Evolutionary conservation across 2,329 filamentous ascomycete species (phyloP), one percentile per base, ranked within the genome.

Genomic region (Chrysoporthe cubensis): DNA sequence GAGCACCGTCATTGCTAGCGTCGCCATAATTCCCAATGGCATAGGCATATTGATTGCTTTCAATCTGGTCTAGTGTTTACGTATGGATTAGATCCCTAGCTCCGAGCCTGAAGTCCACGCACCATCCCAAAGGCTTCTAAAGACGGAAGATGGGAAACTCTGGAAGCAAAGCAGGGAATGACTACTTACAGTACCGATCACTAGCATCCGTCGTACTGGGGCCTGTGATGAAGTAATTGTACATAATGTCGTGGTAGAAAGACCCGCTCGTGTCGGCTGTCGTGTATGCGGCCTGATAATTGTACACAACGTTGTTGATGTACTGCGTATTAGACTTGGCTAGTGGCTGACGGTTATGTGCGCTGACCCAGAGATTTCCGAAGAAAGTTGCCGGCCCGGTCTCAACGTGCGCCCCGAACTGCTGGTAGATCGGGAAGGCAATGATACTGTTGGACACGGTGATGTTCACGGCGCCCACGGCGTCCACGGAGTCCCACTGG

Each of bases 381-480:
- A 82, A 80, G 7, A 82, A 75, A 1, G 77, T 79, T 21, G 82
- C 75, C 3, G 79, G 79, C 0, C 78, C 72, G 4, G 78, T 80
- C 68, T 82, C 78, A 64, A 81, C 79, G 60, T 82, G 75, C 1
- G 80, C 80, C 13, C 81, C 80, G 62, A 80, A 81, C 14, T 78
- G 79, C 69, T 83, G 81, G 7, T 81, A 75, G 9, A 83, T 74
- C 2, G 80, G 80, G 68, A 82, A 79, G 1, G 76, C 78, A 46
- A 82, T 81, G 70, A 83, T 82, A 60, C 76, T 80, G 70, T 83
- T 80, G 61, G 81, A 79, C 40, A 83, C 79, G 1, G 81, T 82
- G 69, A 82, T 79, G 65, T 81, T 83, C 16, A 76, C 77, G 0
- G 74, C 75, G 6, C 74, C 73, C 5, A 72, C 70, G 1, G 80